phyloP scores from a whole-genome alignment of 2,329 filamentous ascomycete species.

The Penicillium sp. region DNA sequence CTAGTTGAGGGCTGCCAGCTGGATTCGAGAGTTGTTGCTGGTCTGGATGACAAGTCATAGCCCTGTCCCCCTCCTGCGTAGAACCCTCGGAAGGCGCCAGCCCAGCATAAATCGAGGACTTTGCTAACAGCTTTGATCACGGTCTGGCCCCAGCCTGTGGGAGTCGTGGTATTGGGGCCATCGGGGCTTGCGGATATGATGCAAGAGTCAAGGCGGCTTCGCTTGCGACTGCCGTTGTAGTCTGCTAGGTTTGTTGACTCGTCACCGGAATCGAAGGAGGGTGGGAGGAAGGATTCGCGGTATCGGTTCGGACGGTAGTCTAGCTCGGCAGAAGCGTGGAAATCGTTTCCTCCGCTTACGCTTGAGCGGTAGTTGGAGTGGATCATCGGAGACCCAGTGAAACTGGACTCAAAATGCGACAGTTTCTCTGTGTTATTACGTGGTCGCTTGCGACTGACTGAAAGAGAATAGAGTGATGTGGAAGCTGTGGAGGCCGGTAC shows the following conservation, averaged over 20 bases:
- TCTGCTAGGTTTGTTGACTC: constrained; percentile 22
- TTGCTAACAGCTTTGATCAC: constrained; percentile 56
- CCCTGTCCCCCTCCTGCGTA: constrained; percentile 77
- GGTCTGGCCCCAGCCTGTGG: constrained; percentile 40
- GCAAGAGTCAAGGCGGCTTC: constrained; percentile 32
- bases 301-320: constrained; percentile 47
- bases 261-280: constrained; percentile 28
- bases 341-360: constrained; percentile 21
- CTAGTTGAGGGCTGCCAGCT: constrained; percentile 31
- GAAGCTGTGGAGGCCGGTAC: constrained; percentile 38
- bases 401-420: constrained; percentile 26
- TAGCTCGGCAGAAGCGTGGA: constrained; percentile 30
- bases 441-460: constrained; percentile 33
- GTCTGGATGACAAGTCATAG: constrained; percentile 56
- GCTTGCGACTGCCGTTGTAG: constrained; percentile 29
- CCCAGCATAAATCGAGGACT: constrained; percentile 79
- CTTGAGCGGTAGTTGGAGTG: constrained; percentile 41
- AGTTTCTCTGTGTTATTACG: constrained; percentile 29
- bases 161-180: constrained; percentile 13
- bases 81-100: constrained; percentile 73
- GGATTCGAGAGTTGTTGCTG: constrained; percentile 20
- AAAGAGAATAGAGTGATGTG: constrained; percentile 39
- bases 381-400: constrained; percentile 36
- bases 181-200: constrained; percentile 24
- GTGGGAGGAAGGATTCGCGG: constrained; percentile 28